phyloP scores from a whole-genome alignment of 768 basidiomycete genomes.

The Agrocybe pediades region DNA sequence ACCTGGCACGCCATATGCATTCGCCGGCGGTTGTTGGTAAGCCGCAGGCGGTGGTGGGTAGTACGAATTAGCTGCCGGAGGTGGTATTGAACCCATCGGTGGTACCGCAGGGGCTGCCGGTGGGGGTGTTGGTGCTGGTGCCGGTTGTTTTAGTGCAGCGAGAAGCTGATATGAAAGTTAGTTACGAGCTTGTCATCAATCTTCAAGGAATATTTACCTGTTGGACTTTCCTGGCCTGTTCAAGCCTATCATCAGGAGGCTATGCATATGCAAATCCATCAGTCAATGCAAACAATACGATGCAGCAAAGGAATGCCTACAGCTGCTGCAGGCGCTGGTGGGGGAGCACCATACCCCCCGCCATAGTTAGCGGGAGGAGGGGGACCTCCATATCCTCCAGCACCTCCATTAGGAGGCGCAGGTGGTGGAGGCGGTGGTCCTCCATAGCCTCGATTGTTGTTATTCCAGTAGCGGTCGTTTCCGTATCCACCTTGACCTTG shows the following conservation, averaged over 20 bases:
- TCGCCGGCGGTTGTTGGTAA: constrained; percentile 31
- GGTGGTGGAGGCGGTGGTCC: constrained; percentile 26
- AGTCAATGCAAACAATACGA: background rate
- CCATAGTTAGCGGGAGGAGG: constrained; percentile 7
- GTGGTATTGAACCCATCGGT: constrained; percentile 43
- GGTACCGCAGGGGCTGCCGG: constrained; percentile 31
- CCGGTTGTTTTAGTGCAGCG: constrained; percentile 78
- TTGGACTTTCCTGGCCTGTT: constrained; percentile 87
- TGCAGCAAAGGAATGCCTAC: constrained; percentile 14
- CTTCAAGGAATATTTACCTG: constrained; percentile 41
- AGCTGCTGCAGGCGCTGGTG: constrained; percentile 24
- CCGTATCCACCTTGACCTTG: constrained; percentile 40
- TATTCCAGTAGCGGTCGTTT: constrained; percentile 45
- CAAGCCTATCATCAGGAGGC: constrained; percentile 76
- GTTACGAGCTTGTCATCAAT: background rate
- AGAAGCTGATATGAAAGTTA: constrained; percentile 44
- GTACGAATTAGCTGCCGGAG: constrained; percentile 38
- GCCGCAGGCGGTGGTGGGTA: constrained; percentile 42
- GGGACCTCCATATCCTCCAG: constrained; percentile 19
- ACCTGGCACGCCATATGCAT: constrained; percentile 21
- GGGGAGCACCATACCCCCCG: constrained; percentile 32
- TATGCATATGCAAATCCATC: constrained; percentile 18
- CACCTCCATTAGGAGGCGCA: constrained; percentile 22
- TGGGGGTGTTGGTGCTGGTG: constrained; percentile 35
- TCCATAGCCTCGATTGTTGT: constrained; percentile 29